Percentiles rank a stretch among this genome's conserved stretches.
These are phyloP conservation scores for Paraconiothyrium brasiliense DNA, from an alignment of 2,329 filamentous ascomycete species.

Conservation along the genomic window DNA sequence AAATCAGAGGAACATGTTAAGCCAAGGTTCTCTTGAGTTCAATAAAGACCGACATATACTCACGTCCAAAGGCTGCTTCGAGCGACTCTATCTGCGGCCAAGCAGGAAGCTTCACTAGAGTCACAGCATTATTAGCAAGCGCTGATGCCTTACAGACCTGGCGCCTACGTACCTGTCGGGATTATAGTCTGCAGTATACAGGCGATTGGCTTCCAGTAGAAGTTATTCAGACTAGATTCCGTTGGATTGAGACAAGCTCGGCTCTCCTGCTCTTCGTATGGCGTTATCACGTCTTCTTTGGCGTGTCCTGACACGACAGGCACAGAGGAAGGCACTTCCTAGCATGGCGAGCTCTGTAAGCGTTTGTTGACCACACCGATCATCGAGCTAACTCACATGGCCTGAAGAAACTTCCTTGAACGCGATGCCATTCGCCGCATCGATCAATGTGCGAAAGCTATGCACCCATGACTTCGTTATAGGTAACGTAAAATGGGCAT, in stretches of 20 bases:
- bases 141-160: neutral
- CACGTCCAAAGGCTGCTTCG: neutral
- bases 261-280: neutral
- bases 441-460: conserved; percentile 27
- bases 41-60: neutral
- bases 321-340: neutral
- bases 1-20: neutral
- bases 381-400: neutral
- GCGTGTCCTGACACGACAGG: neutral
- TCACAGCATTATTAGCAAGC: neutral
- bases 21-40: neutral
- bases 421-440: conserved; percentile 16
- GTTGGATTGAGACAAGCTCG: neutral
- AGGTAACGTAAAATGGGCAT: neutral
- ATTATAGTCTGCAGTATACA: conserved; percentile 7
- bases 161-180: neutral
- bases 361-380: neutral
- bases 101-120: neutral
- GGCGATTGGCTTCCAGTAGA: neutral
- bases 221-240: neutral
- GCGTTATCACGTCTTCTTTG: neutral
- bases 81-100: neutral
- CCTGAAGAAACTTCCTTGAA: conserved; percentile 3
- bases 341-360: neutral
- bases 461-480: conserved; percentile 7